Evolutionary conservation across 768 basidiomycete species (phyloP).

Genomic region (Mycena indigotica): DNA sequence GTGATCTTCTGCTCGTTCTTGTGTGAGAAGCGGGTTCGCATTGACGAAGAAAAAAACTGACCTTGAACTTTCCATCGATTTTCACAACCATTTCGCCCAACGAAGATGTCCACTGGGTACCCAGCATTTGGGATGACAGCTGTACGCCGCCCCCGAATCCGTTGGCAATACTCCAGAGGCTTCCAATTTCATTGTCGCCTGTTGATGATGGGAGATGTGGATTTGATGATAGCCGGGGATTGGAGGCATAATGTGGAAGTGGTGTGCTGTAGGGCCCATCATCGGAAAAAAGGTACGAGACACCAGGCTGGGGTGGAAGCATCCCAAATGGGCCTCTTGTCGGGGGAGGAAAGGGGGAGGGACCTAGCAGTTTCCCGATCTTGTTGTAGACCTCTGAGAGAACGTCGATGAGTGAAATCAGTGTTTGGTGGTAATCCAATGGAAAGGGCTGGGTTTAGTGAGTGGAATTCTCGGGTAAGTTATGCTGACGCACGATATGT

Average conservation of each 20-base stretch:
- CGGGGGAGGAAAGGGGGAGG: constrained; percentile 70
- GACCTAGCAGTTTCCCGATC: constrained; percentile 79
- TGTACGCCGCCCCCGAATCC: constrained; percentile 31
- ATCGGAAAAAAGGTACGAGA: constrained; percentile 73
- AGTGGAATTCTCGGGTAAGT: background rate
- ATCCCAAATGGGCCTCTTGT: constrained; percentile 80
- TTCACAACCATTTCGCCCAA: constrained; percentile 78
- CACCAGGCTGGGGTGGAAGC: constrained; percentile 78
- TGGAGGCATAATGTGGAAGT: constrained; percentile 13
- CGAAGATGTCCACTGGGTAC: constrained; percentile 55
- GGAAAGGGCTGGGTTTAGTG: constrained; percentile 68
- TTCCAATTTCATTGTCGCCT: constrained; percentile 44
- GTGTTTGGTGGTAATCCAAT: constrained; percentile 86
- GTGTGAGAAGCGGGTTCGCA: background rate
- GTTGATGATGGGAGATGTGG: constrained; percentile 39
- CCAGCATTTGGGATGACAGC: constrained; percentile 37
- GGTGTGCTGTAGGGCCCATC: constrained; percentile 32
- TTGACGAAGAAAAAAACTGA: no score
- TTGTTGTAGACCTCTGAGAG: constrained; percentile 89
- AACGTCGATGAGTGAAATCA: constrained; percentile 86
- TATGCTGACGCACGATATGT: constrained; percentile 10
- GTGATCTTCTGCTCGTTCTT: constrained; percentile 75
- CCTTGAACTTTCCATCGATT: constrained; percentile 85
- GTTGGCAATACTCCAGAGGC: constrained; percentile 76
- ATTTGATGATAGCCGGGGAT: constrained; percentile 34